Conservation (phyloP, 495 filamentous ascomycete genomes). For the Penicillium simplicissimum region DNA sequence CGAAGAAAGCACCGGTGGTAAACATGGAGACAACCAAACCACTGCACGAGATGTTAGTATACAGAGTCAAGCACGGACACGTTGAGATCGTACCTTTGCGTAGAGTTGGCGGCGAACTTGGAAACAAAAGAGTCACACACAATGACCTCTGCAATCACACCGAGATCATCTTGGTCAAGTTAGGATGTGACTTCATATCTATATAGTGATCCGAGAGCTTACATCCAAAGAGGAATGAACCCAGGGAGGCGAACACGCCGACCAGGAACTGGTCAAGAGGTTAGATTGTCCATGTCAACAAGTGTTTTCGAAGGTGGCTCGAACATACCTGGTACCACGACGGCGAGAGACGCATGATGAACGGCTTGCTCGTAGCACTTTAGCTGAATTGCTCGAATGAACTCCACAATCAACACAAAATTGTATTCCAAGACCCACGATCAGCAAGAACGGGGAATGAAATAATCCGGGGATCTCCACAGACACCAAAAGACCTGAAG, state of each 20-base stretch:
- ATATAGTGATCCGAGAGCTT: slow-evolving; percentile 9
- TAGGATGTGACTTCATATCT: slow-evolving; percentile 8
- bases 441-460: slow-evolving; percentile 1
- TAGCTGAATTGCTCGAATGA: not conserved
- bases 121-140: slow-evolving; percentile 49
- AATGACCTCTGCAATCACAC: slow-evolving; percentile 64
- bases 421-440: slow-evolving; percentile 3
- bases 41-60: not conserved
- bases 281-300: slow-evolving; percentile 12
- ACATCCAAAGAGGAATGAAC: slow-evolving; percentile 61
- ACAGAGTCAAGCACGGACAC: not conserved
- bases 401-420: not conserved
- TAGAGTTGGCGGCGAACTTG: slow-evolving; percentile 52
- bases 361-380: not conserved
- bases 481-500: slow-evolving; percentile 5
- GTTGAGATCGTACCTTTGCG: slow-evolving; percentile 51
- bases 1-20: slow-evolving; percentile 52
- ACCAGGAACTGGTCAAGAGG: slow-evolving; percentile 51
- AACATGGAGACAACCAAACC: slow-evolving; percentile 62
- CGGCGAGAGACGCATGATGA: slow-evolving; percentile 54
- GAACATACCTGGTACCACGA: slow-evolving; percentile 57
- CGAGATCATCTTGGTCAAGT: slow-evolving; percentile 41
- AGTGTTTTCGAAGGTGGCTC: not conserved
- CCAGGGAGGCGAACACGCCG: slow-evolving; percentile 62
- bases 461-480: slow-evolving; percentile 29